Percentiles rank a stretch among this genome's conserved stretches.
phyloP scores from a whole-genome alignment of 129 eudicot species.

The Tagetes erecta region DNA sequence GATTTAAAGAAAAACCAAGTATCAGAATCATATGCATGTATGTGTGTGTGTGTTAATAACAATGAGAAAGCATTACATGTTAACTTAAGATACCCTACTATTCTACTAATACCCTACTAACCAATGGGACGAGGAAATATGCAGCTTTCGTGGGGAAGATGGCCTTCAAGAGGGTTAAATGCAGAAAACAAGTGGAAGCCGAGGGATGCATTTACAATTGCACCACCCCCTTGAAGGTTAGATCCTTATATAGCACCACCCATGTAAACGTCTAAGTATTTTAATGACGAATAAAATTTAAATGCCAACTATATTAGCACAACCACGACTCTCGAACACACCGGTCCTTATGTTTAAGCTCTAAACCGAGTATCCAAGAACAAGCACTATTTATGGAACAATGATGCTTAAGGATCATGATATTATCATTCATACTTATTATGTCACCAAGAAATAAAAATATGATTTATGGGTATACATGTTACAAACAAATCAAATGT shows the following conservation, averaged over 20 bases:
- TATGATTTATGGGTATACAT: slow-evolving; percentile 6
- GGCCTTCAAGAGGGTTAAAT: neutral
- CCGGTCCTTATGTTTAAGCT: neutral
- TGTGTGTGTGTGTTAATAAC: neutral
- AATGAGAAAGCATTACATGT: neutral
- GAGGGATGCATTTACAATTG: neutral
- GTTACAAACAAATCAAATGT: slow-evolving; percentile 4
- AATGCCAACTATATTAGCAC: too few relatives aligned
- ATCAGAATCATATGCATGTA: slow-evolving; percentile 11
- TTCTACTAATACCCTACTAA: neutral
- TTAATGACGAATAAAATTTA: neutral
- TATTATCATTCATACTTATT: slow-evolving; percentile 1
- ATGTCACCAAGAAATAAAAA: neutral
- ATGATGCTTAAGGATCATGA: slow-evolving; percentile 14
- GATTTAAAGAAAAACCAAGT: neutral
- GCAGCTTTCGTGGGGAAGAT: neutral
- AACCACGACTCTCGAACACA: neutral
- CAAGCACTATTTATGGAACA: slow-evolving; percentile 13
- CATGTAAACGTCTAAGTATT: neutral
- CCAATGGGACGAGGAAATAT: neutral
- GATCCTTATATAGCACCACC: neutral
- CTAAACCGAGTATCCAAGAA: slow-evolving; percentile 11
- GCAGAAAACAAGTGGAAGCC: neutral
- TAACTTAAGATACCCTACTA: neutral
- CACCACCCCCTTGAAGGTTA: neutral